A percentile compares a stretch with the other conserved stretches of the same genome.
Conservation (phyloP, 2,329 filamentous ascomycete genomes). For the Trematosphaeria pertusa region DNA sequence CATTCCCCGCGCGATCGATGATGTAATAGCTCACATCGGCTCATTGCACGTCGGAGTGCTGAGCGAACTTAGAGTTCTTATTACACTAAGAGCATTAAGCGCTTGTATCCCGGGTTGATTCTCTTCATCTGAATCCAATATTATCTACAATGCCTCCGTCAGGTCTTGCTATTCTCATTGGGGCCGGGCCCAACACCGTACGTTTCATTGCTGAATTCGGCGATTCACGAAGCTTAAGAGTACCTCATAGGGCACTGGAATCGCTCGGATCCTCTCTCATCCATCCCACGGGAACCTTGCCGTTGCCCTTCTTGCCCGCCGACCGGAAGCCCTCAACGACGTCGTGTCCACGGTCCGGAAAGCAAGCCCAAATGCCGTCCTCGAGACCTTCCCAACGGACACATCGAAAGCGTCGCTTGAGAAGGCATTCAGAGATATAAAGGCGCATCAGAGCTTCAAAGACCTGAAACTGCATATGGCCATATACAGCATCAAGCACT, state of each 20-base stretch:
- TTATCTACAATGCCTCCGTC: constrained; percentile 38
- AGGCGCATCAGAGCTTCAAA: constrained; percentile 55
- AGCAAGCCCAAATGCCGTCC: constrained; percentile 51
- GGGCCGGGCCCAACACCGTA: constrained; percentile 43
- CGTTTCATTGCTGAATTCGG: too few species aligned
- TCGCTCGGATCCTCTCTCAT: constrained; percentile 61
- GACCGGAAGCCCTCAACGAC: constrained; percentile 53
- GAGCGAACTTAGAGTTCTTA: too few species aligned
- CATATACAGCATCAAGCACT: constrained; percentile 65
- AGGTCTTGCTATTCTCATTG: constrained; percentile 42
- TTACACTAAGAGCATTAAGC: too few species aligned
- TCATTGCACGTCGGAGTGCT: too few species aligned
- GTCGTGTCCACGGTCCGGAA: constrained; percentile 52
- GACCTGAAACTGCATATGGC: constrained; percentile 60
- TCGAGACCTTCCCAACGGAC: constrained; percentile 62
- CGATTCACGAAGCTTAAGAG: too few species aligned
- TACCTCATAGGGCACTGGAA: constrained; percentile 59
- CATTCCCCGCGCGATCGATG: too few species aligned
- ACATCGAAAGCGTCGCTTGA: constrained; percentile 57
- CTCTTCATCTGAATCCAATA: too few species aligned
- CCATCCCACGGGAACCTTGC: constrained; percentile 62
- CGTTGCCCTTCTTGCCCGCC: constrained; percentile 61
- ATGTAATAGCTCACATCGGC: too few species aligned
- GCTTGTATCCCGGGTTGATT: too few species aligned
- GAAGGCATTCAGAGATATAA: constrained; percentile 59